Evolutionary conservation across 2,329 filamentous ascomycete genomes (phyloP), one percentile per base, ranked within the genome.

Genomic region (Ceratocystis colombiana): DNA sequence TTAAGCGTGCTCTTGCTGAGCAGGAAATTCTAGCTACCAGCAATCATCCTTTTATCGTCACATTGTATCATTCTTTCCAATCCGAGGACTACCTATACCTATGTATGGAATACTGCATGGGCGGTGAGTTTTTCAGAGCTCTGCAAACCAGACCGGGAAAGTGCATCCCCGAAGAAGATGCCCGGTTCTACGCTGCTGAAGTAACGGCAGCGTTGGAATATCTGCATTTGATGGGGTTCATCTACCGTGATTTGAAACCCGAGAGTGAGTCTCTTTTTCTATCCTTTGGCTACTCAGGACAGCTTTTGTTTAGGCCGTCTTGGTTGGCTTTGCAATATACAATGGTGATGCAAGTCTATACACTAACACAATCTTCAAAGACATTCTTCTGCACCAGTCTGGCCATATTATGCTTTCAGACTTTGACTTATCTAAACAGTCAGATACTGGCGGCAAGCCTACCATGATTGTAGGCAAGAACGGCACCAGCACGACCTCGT

Each of bases 61-160:
- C 94, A 0, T 81, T 99, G 2, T 99, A 97, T 75, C 94, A 99
- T 77, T 97, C 93, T 0, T 99, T 99, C 81, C 94, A 99, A 76
- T 99, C 94, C 1, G 94, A 99, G 75, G 94, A 99, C 71, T 92
- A 97, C 77, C 82, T 99, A 53, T 99, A 99, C 74, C 82, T 99
- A n/a, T 99, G 94, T 76, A 99, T 99, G 94, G 94, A 99, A 76
- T 99, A 99, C 75, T 99, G 94, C 80, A 97, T 92, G 72, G 94
- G 94, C 70, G 94, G 94, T 69, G 94, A 99, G 76, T 99, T 99
- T 79, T 99, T 99, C 81, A 83, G 94, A 75, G 94, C 94, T 30
- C 80, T 99, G 59, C 94, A 99, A 79, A 97, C 94, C 5, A 86
- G 94, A 37, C 94, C 94, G 8, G 95, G 95, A 72, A 99, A 97